Evolutionary conservation across 805 yeast genomes (phyloP).

Genomic region (Ogataea wickerhamii): DNA sequence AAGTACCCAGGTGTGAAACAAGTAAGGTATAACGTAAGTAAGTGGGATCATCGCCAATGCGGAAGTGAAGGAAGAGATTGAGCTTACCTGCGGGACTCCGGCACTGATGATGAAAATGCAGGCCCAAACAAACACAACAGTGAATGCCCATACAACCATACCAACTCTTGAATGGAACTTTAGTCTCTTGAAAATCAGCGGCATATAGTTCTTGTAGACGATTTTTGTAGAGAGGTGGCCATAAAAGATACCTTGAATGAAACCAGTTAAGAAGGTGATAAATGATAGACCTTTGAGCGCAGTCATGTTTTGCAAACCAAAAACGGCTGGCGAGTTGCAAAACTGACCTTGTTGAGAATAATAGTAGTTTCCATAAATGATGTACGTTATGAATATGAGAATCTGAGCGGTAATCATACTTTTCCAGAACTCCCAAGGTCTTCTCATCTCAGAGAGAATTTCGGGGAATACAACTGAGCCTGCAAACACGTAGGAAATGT

Average conservation of each 20-base stretch:
- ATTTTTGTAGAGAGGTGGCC: slow-evolving; percentile 47
- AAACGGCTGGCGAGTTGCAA: slow-evolving; percentile 41
- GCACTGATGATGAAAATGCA: slow-evolving; percentile 18
- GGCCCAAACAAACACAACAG: slow-evolving; percentile 15
- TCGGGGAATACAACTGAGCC: slow-evolving; percentile 50
- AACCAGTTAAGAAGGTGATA: slow-evolving; percentile 36
- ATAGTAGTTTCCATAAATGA: slow-evolving; percentile 41
- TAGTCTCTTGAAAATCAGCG: slow-evolving; percentile 32
- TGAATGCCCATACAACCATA: slow-evolving; percentile 14
- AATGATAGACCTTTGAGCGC: slow-evolving; percentile 36
- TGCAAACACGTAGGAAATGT: slow-evolving; percentile 47
- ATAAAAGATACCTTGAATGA: slow-evolving; percentile 43
- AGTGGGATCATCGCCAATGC: slow-evolving; percentile 27
- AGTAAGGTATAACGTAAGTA: slow-evolving; percentile 26
- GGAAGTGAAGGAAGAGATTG: slow-evolving; percentile 24
- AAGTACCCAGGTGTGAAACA: slow-evolving; percentile 20
- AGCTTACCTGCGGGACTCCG: slow-evolving; percentile 28
- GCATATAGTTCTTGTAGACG: slow-evolving; percentile 38
- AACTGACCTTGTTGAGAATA: slow-evolving; percentile 46
- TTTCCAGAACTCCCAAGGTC: slow-evolving; percentile 47
- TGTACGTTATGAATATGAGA: slow-evolving; percentile 37
- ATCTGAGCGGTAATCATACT: slow-evolving; percentile 42
- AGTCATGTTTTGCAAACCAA: slow-evolving; percentile 33
- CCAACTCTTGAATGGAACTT: slow-evolving; percentile 33
- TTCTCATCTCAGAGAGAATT: slow-evolving; percentile 45